A percentile compares a stretch with the other conserved stretches of the same genome.
phyloP scores from a whole-genome alignment of 164 flowering plant species.

The Tetrastigma voinierianum region DNA sequence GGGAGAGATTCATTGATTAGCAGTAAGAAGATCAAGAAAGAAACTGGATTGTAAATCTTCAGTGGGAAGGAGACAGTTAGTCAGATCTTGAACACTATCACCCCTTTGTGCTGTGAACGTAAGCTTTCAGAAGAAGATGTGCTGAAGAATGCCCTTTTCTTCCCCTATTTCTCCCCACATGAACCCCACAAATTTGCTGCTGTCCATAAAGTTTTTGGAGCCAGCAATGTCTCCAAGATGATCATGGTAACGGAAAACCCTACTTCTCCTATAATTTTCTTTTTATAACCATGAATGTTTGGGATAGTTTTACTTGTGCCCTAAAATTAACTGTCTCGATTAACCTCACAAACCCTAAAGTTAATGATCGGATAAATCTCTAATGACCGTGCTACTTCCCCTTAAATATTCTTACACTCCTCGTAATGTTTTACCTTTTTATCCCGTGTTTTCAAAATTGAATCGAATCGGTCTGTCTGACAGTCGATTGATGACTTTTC shows the following conservation, averaged over 20 bases:
- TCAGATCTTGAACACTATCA: slow-evolving; percentile 32
- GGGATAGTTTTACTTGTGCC: too few species aligned
- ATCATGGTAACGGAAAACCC: slow-evolving; percentile 25
- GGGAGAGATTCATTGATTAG: slow-evolving; percentile 32
- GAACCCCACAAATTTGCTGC: slow-evolving; percentile 44
- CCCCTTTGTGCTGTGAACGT: slow-evolving; percentile 46
- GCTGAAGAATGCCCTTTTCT: slow-evolving; percentile 48
- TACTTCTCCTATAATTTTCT: background rate
- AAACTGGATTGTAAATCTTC: slow-evolving; percentile 8
- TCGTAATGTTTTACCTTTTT: too few species aligned
- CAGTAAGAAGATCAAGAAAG: slow-evolving; percentile 33
- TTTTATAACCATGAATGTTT: too few species aligned
- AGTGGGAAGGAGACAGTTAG: slow-evolving; percentile 31
- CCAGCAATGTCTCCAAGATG: slow-evolving; percentile 46
- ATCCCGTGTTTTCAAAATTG: too few species aligned
- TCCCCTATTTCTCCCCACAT: slow-evolving; percentile 42
- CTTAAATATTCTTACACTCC: background rate
- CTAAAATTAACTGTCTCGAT: too few species aligned
- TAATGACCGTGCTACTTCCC: too few species aligned
- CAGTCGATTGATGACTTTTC: too few species aligned
- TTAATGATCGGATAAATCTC: too few species aligned
- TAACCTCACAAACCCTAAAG: too few species aligned
- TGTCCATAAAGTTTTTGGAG: slow-evolving; percentile 47
- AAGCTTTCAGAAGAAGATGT: slow-evolving; percentile 43
- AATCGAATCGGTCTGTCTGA: too few species aligned